These are phyloP conservation scores for Polygonum maritimum DNA, from an alignment of 148 eudicot species.

Conservation along the genomic window DNA sequence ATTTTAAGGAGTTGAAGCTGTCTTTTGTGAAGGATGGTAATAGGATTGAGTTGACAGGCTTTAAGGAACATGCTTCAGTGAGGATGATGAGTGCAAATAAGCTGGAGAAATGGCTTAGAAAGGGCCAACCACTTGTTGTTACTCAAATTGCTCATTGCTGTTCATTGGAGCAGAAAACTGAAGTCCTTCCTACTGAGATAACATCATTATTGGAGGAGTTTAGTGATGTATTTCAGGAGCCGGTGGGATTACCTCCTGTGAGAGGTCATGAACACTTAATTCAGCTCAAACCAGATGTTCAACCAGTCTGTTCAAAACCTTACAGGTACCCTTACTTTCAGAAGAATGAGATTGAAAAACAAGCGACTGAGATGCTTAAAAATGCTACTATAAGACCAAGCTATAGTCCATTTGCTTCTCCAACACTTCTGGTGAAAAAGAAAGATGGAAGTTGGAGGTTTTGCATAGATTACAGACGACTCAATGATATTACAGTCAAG, in stretches of 20 bases:
- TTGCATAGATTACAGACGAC: not conserved
- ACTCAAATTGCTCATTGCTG: not conserved
- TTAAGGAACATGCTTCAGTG: too few species aligned
- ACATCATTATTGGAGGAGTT: not conserved
- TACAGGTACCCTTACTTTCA: too few species aligned
- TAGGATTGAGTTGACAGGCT: too few species aligned
- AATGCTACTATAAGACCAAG: not conserved
- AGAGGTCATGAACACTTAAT: too few species aligned
- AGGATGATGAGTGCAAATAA: not conserved
- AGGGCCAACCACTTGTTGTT: not conserved
- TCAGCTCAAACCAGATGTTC: too few species aligned
- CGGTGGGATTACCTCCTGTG: not conserved
- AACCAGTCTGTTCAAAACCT: too few species aligned
- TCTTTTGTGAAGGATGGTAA: too few species aligned
- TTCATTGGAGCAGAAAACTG: not conserved
- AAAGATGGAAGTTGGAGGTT: not conserved
- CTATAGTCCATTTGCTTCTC: not conserved
- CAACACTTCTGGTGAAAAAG: not conserved
- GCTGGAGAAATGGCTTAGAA: not conserved
- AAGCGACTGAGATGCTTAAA: not conserved
- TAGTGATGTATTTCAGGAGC: not conserved
- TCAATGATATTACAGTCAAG: not conserved
- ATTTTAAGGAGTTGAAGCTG: too few species aligned
- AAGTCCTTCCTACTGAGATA: not conserved
- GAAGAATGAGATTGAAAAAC: not conserved